Conservation (phyloP, 345 rosid species). For the Salix brachista region DNA sequence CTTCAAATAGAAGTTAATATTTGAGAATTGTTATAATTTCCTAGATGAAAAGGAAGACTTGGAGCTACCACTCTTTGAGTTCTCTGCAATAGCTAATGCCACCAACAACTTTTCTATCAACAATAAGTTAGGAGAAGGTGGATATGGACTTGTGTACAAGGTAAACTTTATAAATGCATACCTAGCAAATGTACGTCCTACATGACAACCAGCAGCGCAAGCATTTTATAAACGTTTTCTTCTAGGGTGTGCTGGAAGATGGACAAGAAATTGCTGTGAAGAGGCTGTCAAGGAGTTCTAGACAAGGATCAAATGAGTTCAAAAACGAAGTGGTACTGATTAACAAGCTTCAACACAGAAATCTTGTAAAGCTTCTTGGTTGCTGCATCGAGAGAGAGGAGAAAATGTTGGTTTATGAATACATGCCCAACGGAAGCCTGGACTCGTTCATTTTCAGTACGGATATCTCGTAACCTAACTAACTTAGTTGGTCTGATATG, state of each 20-base stretch:
- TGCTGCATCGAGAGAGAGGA: slow-evolving; percentile 33
- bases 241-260: not conserved
- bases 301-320: slow-evolving; percentile 12
- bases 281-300: slow-evolving; percentile 4
- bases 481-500: not conserved
- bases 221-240: not conserved
- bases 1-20: no score
- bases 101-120: slow-evolving; percentile 32
- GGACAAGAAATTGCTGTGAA: slow-evolving; percentile 20
- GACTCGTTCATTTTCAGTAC: slow-evolving; percentile 27
- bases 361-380: slow-evolving; percentile 19
- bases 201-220: not conserved
- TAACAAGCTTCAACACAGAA: slow-evolving; percentile 6
- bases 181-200: no score
- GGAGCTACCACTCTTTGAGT: not conserved
- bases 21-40: no score
- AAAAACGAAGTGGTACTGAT: not conserved
- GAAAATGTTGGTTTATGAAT: slow-evolving; percentile 32
- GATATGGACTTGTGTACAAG: slow-evolving; percentile 44
- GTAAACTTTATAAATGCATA: not conserved
- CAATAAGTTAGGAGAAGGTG: slow-evolving; percentile 49
- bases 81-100: slow-evolving; percentile 18
- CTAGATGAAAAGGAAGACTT: not conserved
- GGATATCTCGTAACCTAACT: not conserved
- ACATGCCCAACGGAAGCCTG: slow-evolving; percentile 31